phyloP scores from a whole-genome alignment of 2,329 filamentous ascomycete genomes.

The Simplicillium sp. region DNA sequence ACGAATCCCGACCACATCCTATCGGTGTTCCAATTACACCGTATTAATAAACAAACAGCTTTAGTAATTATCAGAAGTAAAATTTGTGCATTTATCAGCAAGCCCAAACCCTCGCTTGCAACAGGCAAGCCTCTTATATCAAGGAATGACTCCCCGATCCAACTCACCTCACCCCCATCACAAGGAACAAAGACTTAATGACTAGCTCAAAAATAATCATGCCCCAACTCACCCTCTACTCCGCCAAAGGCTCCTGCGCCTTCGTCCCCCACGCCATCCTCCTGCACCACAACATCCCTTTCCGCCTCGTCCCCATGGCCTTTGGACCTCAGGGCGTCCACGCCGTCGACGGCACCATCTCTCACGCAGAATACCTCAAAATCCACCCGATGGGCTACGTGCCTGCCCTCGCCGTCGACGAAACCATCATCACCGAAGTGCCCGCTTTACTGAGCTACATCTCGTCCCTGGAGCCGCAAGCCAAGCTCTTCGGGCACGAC shows the following conservation, averaged over 20 bases:
- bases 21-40: no score
- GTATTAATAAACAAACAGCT: no score
- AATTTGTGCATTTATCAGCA: no score
- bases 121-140: no score
- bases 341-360: slow-evolving; percentile 21
- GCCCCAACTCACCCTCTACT: background rate
- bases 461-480: no score
- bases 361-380: slow-evolving; percentile 15
- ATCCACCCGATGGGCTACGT: slow-evolving; percentile 21
- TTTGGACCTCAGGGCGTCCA: slow-evolving; percentile 8
- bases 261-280: background rate
- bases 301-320: slow-evolving; percentile 12
- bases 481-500: slow-evolving; percentile 14
- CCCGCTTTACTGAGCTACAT: slow-evolving; percentile 22
- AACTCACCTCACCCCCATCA: no score
- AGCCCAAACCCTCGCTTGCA: no score
- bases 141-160: no score
- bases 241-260: background rate
- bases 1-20: no score
- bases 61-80: no score
- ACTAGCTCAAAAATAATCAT: no score
- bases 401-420: slow-evolving; percentile 18
- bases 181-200: no score
- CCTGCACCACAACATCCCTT: slow-evolving; percentile 5
- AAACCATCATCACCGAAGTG: slow-evolving; percentile 20